Evolutionary conservation across 2,329 filamentous ascomycete species (phyloP).

Genomic region (Fusarium sp.): DNA sequence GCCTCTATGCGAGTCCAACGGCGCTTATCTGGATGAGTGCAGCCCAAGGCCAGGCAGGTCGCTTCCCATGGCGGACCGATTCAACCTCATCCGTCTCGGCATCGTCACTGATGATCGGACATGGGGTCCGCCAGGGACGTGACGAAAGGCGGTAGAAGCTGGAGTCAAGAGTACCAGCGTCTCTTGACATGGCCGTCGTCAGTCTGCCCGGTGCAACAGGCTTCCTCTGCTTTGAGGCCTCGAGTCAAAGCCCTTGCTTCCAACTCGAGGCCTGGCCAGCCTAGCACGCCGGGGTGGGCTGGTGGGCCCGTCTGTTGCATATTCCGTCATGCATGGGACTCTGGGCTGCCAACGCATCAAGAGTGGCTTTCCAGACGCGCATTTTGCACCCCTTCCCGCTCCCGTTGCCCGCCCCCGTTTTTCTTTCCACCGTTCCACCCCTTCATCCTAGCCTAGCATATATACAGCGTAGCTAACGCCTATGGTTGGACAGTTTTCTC

Average conservation of each 20-base stretch:
- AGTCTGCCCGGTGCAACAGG: slow-evolving; percentile 16
- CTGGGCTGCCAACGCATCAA: slow-evolving; percentile 53
- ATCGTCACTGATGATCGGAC: slow-evolving; percentile 13
- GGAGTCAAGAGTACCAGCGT: not conserved
- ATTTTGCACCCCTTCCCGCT: slow-evolving; percentile 41
- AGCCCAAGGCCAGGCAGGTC: slow-evolving; percentile 14
- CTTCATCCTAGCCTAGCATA: slow-evolving; percentile 43
- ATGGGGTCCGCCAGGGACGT: slow-evolving; percentile 6
- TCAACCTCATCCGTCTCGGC: slow-evolving; percentile 19
- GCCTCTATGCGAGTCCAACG: slow-evolving; percentile 22
- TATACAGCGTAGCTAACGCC: slow-evolving; percentile 50
- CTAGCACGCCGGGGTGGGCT: slow-evolving; percentile 38
- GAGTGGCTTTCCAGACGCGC: slow-evolving; percentile 47
- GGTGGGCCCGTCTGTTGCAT: slow-evolving; percentile 57
- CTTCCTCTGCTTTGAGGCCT: slow-evolving; percentile 30
- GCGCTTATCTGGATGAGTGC: slow-evolving; percentile 28
- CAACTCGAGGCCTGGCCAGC: slow-evolving; percentile 16
- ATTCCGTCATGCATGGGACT: slow-evolving; percentile 68
- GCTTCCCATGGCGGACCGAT: slow-evolving; percentile 14
- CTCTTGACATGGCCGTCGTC: not conserved
- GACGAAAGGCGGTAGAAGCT: not conserved
- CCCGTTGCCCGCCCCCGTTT: slow-evolving; percentile 39
- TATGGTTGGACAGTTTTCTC: slow-evolving; percentile 51
- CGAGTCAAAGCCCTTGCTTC: slow-evolving; percentile 22
- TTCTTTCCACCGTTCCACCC: slow-evolving; percentile 27